Conservation (phyloP, 192 early-diverging fungal genomes). For the Coemansia sp. region DNA sequence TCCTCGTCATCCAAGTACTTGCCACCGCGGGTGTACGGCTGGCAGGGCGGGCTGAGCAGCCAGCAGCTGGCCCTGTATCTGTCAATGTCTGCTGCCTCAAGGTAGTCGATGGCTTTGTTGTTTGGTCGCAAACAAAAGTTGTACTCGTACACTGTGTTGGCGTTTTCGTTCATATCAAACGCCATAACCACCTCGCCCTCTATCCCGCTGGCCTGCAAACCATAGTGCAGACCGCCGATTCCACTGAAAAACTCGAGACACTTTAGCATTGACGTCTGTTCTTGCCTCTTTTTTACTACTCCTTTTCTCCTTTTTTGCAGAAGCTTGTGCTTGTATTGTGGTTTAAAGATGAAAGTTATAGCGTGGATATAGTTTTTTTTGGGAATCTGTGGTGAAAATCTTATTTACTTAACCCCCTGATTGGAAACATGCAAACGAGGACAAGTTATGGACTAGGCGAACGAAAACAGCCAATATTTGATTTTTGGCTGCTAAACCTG, state of each 20-base stretch:
- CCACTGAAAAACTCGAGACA: slow-evolving; percentile 52
- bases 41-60: slow-evolving; percentile 92
- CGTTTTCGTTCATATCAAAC: slow-evolving; percentile 49
- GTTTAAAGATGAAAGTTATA: too few species aligned
- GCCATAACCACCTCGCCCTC: slow-evolving; percentile 24
- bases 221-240: slow-evolving; percentile 48
- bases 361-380: too few species aligned
- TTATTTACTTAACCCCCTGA: too few species aligned
- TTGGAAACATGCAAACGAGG: too few species aligned
- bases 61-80: slow-evolving; percentile 73
- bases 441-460: too few species aligned
- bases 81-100: slow-evolving; percentile 27
- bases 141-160: slow-evolving; percentile 41
- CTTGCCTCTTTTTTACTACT: too few species aligned
- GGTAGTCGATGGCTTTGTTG: slow-evolving; percentile 47
- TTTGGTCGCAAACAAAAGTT: slow-evolving; percentile 41
- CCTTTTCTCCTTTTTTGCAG: too few species aligned
- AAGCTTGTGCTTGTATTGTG: too few species aligned
- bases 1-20: slow-evolving; percentile 66
- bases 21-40: slow-evolving; percentile 76
- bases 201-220: slow-evolving; percentile 25
- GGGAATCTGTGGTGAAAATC: too few species aligned
- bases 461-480: too few species aligned
- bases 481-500: too few species aligned
- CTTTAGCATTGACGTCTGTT: too few species aligned